phyloP scores from a whole-genome alignment of 208 protist genomes.

The Crithidia fasciculata region DNA sequence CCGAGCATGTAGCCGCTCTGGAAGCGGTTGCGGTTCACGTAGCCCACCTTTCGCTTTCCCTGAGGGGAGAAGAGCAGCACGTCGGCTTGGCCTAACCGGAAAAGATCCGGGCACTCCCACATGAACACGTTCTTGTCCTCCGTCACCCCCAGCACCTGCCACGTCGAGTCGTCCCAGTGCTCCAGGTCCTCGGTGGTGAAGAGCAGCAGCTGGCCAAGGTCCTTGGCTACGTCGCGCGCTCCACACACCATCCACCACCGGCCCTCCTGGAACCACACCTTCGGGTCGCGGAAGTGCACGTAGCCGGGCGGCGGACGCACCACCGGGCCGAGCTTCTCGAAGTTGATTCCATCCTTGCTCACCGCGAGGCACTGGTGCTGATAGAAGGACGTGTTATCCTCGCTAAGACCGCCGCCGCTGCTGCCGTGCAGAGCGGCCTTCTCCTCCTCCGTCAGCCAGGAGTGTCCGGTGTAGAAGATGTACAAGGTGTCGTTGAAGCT shows the following conservation, averaged over 20 bases:
- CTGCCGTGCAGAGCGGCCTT: slow-evolving; percentile 7
- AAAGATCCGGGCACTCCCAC: slow-evolving; percentile 62
- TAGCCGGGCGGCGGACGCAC: slow-evolving; percentile 35
- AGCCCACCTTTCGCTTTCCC: slow-evolving; percentile 27
- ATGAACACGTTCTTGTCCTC: slow-evolving; percentile 61
- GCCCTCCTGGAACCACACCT: slow-evolving; percentile 42
- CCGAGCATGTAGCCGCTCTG: slow-evolving; percentile 46
- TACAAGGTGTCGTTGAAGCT: slow-evolving; percentile 45
- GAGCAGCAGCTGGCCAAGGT: slow-evolving; percentile 46
- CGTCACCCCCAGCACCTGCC: slow-evolving; percentile 28
- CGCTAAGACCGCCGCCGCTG: slow-evolving; percentile 1
- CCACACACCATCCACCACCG: slow-evolving; percentile 56
- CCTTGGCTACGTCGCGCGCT: slow-evolving; percentile 35
- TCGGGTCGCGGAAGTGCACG: slow-evolving; percentile 54
- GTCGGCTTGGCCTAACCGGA: slow-evolving; percentile 23
- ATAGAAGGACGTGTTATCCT: slow-evolving; percentile 23
- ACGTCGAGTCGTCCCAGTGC: slow-evolving; percentile 43
- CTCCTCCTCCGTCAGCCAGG: slow-evolving; percentile 27
- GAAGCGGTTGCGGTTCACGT: slow-evolving; percentile 48
- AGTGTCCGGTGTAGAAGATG: slow-evolving; percentile 63
- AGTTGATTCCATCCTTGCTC: slow-evolving; percentile 45
- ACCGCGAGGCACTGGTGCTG: slow-evolving; percentile 67
- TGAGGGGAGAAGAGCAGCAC: slow-evolving; percentile 50
- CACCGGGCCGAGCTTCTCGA: slow-evolving; percentile 41
- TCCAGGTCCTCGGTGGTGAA: slow-evolving; percentile 38